Conservation (phyloP, 2,329 filamentous ascomycete species). For the Penicillium sp. region DNA sequence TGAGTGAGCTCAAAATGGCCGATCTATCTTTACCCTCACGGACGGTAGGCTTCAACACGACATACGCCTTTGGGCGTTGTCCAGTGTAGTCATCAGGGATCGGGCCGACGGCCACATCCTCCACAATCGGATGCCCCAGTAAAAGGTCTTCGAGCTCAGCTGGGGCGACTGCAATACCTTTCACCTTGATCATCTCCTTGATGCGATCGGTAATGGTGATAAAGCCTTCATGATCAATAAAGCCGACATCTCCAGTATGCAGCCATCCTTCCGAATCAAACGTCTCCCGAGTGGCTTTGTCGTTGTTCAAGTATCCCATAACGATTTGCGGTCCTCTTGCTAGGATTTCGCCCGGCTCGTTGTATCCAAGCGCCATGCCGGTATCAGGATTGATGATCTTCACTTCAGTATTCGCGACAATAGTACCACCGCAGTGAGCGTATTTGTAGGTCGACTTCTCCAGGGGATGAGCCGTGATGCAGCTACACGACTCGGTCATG, state of each 20-base stretch:
- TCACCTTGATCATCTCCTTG: constrained; percentile 71
- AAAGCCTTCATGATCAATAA: constrained; percentile 58
- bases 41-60: constrained; percentile 48
- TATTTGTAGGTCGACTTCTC: constrained; percentile 60
- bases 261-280: constrained; percentile 63
- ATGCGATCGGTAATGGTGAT: constrained; percentile 59
- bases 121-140: constrained; percentile 59
- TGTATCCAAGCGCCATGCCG: constrained; percentile 55
- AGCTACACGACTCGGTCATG: constrained; percentile 67
- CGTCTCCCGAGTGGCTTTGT: constrained; percentile 68
- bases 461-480: constrained; percentile 63
- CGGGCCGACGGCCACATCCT: constrained; percentile 57
- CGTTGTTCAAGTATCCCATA: constrained; percentile 74
- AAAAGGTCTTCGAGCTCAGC: constrained; percentile 65
- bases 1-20: constrained; percentile 28
- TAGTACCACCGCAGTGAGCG: constrained; percentile 40
- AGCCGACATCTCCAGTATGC: constrained; percentile 68
- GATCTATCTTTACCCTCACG: not conserved
- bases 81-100: constrained; percentile 46
- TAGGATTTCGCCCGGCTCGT: constrained; percentile 63
- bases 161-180: constrained; percentile 58
- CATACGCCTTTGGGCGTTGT: constrained; percentile 60
- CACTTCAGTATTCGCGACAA: constrained; percentile 62
- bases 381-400: constrained; percentile 56
- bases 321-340: constrained; percentile 70